Conservation (phyloP, 2,329 filamentous ascomycete genomes). For the Colletotrichum somersetense region DNA sequence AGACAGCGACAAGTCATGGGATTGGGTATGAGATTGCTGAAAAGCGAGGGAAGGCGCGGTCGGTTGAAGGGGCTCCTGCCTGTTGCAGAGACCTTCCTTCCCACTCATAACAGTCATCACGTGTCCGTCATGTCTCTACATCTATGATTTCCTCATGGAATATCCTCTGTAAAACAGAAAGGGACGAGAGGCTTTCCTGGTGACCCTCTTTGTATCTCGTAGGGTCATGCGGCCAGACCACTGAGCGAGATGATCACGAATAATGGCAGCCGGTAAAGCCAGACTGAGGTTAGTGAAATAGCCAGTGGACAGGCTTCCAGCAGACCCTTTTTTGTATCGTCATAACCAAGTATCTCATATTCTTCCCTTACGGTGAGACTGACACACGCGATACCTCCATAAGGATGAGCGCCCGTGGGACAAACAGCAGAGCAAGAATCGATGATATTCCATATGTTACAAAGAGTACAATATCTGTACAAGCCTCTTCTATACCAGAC, state of each 20-base stretch:
- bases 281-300: not conserved
- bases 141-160: no score
- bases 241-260: not conserved
- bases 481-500: constrained; percentile 37
- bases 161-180: not conserved
- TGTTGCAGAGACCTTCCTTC: not conserved
- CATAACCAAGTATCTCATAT: not conserved
- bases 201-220: not conserved
- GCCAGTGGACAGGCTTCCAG: not conserved
- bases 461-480: constrained; percentile 44
- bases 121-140: not conserved
- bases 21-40: not conserved
- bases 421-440: constrained; percentile 27
- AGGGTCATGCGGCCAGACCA: not conserved
- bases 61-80: not conserved
- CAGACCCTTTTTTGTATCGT: not conserved
- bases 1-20: not conserved
- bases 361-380: not conserved
- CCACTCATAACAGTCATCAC: not conserved
- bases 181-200: not conserved
- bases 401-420: not conserved
- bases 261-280: not conserved
- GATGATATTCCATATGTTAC: constrained; percentile 42
- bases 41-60: not conserved
- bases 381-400: not conserved